Evolutionary conservation across 2,329 filamentous ascomycete species (phyloP), one percentile per base, ranked within the genome.

Genomic region (Trichoderma sp.): DNA sequence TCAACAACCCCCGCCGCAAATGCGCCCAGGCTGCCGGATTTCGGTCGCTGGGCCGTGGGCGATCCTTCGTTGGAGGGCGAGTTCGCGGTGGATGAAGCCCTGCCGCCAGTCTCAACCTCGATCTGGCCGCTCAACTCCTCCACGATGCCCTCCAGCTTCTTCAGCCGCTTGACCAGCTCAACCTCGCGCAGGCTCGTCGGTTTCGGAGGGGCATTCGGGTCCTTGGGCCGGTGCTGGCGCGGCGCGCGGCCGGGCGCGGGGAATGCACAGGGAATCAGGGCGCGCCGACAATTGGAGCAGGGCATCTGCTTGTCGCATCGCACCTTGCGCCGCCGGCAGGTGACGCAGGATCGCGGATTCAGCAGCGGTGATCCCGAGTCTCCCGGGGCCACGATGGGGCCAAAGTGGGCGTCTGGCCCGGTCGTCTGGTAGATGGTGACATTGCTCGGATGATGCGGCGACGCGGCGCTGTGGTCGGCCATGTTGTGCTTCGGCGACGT

Each of bases 271-370:
- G 90, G 86, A 69, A 91, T 91, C 73, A 89, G 82, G 51, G 89
- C 90, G 72, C 90, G 87, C 52, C 86, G 86, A 77, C 91, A 94
- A 77, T 94, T 93, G 74, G 88, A 88, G 78, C 91, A 94, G 18
- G 91, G 90, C 82, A 92, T 88, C 74, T 87, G 85, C 81, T 93
- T 93, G 81, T 94, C 90, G 83, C 91, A 94, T 75, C 90, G 90
- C 66, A 94, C 91, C 78, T 92, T 91, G 71, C 89, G 82, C 55
- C 83, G 81, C 13, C 83, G 80, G 70, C 83, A 85, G 49, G 82
- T 84, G 21, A 85, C 82, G 72, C 83, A 85, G 70, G 83, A 84
- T 70, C 83, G 79, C 34, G 83, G 83, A 70, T 85, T 85, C 58
- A 84, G 69, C 46, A 77, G 78, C 7, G 79, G 78, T 26, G 73